Percentiles rank a stretch among this genome's conserved stretches.
These are phyloP conservation scores for Fragaria vesca DNA, from an alignment of 306 rosid genomes.

Conservation along the genomic window DNA sequence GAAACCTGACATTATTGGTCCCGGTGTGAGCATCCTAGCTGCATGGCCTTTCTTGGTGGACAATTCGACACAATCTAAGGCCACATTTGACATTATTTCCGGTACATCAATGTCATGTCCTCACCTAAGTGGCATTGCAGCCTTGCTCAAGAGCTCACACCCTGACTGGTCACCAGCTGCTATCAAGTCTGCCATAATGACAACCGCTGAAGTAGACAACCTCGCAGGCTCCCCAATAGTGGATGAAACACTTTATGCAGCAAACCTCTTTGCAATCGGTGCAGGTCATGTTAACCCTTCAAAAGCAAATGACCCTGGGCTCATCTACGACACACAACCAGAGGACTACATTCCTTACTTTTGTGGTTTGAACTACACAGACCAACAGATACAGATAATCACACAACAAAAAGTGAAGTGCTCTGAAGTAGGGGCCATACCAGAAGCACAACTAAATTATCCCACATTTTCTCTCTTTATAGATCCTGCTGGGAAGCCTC, in stretches of 20 bases:
- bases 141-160: slow-evolving; percentile 52
- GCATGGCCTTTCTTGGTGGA: slow-evolving; percentile 48
- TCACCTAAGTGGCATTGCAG: slow-evolving; percentile 55
- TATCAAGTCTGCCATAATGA: slow-evolving; percentile 45
- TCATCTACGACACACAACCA: slow-evolving; percentile 44
- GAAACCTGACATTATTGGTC: slow-evolving; percentile 57
- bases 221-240: background rate
- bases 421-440: slow-evolving; percentile 18
- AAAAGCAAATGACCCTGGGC: slow-evolving; percentile 52
- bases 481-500: slow-evolving; percentile 24
- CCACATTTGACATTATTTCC: slow-evolving; percentile 28
- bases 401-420: slow-evolving; percentile 28
- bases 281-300: slow-evolving; percentile 54
- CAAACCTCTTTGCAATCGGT: slow-evolving; percentile 42
- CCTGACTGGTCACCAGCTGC: slow-evolving; percentile 64
- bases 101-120: slow-evolving; percentile 67
- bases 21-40: slow-evolving; percentile 51
- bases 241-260: background rate
- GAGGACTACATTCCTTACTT: slow-evolving; percentile 48
- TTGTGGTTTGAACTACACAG: slow-evolving; percentile 48
- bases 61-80: slow-evolving; percentile 10
- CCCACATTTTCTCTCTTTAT: slow-evolving; percentile 41
- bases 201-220: slow-evolving; percentile 5
- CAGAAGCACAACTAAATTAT: slow-evolving; percentile 43
- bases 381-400: slow-evolving; percentile 29